phyloP scores from a whole-genome alignment of 768 basidiomycete species.

The Termitomyces sp. region DNA sequence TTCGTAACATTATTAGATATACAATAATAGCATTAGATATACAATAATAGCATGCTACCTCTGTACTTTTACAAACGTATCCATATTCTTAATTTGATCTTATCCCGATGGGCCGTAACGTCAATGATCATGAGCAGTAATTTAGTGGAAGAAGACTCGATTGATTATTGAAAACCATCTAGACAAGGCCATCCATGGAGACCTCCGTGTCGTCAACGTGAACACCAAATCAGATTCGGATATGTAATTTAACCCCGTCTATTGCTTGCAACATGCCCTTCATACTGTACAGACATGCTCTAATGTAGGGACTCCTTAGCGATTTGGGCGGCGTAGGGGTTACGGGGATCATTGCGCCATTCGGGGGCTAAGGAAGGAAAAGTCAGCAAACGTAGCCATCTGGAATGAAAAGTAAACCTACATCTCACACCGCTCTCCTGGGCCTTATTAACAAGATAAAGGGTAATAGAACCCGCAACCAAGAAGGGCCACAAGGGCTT shows the following conservation, averaged over 20 bases:
- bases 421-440: constrained; percentile 69
- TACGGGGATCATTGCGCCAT: constrained; percentile 72
- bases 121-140: background rate
- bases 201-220: background rate
- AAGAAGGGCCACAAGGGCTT: constrained; percentile 82
- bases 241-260: constrained; percentile 6
- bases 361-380: constrained; percentile 41
- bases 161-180: background rate
- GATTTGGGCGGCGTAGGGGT: constrained; percentile 76
- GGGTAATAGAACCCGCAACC: constrained; percentile 54
- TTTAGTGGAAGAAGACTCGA: background rate
- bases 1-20: too few species aligned
- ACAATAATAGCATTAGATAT: too few species aligned
- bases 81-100: background rate
- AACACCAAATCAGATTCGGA: background rate
- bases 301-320: constrained; percentile 55
- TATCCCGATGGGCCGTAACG: background rate
- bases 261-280: constrained; percentile 4
- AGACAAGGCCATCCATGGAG: background rate
- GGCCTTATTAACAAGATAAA: constrained; percentile 59
- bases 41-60: too few species aligned
- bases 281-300: constrained; percentile 6
- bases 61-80: background rate
- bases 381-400: background rate
- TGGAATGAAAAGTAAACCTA: constrained; percentile 33